Conservation (phyloP, 2,329 filamentous ascomycete species). For the Diplodia scrobiculata region DNA sequence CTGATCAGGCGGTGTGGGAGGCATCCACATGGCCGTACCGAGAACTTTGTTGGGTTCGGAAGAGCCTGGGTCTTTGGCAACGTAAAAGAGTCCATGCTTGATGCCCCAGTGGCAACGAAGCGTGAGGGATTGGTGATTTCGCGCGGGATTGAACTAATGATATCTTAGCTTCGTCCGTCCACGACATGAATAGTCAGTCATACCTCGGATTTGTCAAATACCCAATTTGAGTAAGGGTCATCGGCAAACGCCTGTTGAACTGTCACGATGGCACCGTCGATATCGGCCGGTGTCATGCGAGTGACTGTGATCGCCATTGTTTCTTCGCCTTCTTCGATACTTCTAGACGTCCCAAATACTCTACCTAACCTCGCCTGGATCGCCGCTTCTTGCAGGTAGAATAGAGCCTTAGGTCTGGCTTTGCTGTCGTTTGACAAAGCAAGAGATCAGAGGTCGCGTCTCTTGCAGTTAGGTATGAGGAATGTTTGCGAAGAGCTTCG, state of each 20-base stretch:
- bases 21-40: slow-evolving; percentile 73
- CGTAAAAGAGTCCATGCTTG: slow-evolving; percentile 67
- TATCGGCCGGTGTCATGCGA: slow-evolving; percentile 60
- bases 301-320: slow-evolving; percentile 57
- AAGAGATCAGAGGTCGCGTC: neutral
- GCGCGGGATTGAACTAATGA: slow-evolving; percentile 59
- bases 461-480: neutral
- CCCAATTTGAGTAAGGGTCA: slow-evolving; percentile 69
- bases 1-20: slow-evolving; percentile 54
- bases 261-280: slow-evolving; percentile 64
- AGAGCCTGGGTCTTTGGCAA: slow-evolving; percentile 62
- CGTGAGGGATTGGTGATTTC: slow-evolving; percentile 65
- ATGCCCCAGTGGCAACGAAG: slow-evolving; percentile 72
- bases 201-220: slow-evolving; percentile 62
- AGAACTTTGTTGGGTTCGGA: slow-evolving; percentile 55
- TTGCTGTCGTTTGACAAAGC: neutral
- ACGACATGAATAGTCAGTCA: neutral
- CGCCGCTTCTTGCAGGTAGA: neutral
- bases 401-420: too few species aligned
- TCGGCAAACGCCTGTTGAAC: slow-evolving; percentile 67
- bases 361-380: neutral
- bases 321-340: slow-evolving; percentile 16
- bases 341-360: too few species aligned
- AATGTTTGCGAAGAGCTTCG: neutral
- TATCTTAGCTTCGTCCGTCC: neutral